Percentiles rank a stretch among this genome's conserved stretches.
These are phyloP conservation scores for Pseudogymnoascus sp. DNA, from an alignment of 2,329 filamentous ascomycete genomes.

Conservation along the genomic window DNA sequence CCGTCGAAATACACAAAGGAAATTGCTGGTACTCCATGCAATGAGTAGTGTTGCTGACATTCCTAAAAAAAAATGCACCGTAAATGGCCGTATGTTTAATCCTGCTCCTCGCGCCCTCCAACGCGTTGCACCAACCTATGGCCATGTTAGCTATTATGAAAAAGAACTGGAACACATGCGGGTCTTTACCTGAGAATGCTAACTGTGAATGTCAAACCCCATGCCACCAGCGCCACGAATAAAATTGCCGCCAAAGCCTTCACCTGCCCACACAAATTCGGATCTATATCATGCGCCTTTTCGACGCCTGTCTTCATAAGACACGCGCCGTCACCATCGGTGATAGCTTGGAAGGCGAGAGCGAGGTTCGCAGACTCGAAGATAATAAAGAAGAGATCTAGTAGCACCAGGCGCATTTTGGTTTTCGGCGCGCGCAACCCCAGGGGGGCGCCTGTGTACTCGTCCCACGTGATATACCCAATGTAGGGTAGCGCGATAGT, in stretches of 20 bases:
- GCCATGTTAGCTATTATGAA: constrained; percentile 24
- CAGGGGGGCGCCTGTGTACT: constrained; percentile 89
- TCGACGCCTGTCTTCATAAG: constrained; percentile 32
- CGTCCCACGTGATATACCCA: constrained; percentile 89
- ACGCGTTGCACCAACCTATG: constrained; percentile 50
- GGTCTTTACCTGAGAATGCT: constrained; percentile 59
- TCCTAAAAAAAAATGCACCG: background rate
- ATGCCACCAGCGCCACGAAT: constrained; percentile 75
- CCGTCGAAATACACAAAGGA: background rate
- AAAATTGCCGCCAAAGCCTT: constrained; percentile 71
- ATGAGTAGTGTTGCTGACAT: background rate
- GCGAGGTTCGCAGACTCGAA: constrained; percentile 92
- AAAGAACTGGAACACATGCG: background rate
- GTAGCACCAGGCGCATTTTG: constrained; percentile 81
- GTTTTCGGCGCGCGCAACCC: constrained; percentile 75
- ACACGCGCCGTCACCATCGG: constrained; percentile 52
- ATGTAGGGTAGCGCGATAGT: constrained; percentile 84
- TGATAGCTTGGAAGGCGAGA: constrained; percentile 78
- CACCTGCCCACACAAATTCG: constrained; percentile 52
- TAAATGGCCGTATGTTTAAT: constrained; percentile 10
- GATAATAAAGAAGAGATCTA: constrained; percentile 94
- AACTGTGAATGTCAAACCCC: constrained; percentile 82
- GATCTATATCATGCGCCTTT: constrained; percentile 23
- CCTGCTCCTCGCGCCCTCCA: constrained; percentile 44
- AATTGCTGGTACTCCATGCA: constrained; percentile 6